Evolutionary conservation across 2,329 filamentous ascomycete genomes (phyloP).

Genomic region (Leptosphaerulina australis): DNA sequence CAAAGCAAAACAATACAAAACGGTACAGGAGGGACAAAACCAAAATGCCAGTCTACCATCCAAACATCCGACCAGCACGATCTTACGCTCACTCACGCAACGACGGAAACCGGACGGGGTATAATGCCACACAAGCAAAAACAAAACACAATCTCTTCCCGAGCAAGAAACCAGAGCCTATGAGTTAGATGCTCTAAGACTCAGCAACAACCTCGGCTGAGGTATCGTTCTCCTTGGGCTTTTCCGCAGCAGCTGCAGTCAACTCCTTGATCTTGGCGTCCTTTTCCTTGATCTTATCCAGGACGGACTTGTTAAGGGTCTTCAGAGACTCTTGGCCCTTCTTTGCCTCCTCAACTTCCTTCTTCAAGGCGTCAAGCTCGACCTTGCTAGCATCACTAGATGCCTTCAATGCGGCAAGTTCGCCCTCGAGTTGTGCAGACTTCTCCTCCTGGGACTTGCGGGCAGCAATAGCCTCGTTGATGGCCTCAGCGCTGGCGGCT

Average conservation of each 20-base stretch:
- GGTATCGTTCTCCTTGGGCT: constrained; percentile 16
- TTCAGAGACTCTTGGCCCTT: constrained; percentile 25
- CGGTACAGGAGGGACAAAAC: neutral
- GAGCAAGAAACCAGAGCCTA: neutral
- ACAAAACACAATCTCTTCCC: constrained; percentile 12
- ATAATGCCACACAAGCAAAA: constrained; percentile 21
- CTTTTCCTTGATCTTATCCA: constrained; percentile 29
- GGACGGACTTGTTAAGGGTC: constrained; percentile 19
- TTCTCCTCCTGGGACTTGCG: constrained; percentile 27
- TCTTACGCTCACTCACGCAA: constrained; percentile 21
- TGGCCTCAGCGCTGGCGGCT: constrained; percentile 16
- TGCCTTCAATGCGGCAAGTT: constrained; percentile 25
- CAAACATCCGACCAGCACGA: constrained; percentile 20
- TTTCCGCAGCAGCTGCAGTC: constrained; percentile 9
- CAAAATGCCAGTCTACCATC: constrained; percentile 1
- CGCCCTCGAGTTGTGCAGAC: constrained; percentile 16
- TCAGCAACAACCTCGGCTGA: constrained; percentile 11
- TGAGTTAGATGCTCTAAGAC: constrained; percentile 4
- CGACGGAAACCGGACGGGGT: constrained; percentile 20
- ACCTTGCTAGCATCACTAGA: constrained; percentile 24
- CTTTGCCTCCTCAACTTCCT: constrained; percentile 28
- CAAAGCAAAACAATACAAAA: neutral
- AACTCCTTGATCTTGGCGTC: constrained; percentile 25
- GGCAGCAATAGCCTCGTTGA: constrained; percentile 24
- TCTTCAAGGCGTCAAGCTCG: constrained; percentile 24